phyloP scores from a whole-genome alignment of 768 basidiomycete species.

The Pisolithus microcarpus region DNA sequence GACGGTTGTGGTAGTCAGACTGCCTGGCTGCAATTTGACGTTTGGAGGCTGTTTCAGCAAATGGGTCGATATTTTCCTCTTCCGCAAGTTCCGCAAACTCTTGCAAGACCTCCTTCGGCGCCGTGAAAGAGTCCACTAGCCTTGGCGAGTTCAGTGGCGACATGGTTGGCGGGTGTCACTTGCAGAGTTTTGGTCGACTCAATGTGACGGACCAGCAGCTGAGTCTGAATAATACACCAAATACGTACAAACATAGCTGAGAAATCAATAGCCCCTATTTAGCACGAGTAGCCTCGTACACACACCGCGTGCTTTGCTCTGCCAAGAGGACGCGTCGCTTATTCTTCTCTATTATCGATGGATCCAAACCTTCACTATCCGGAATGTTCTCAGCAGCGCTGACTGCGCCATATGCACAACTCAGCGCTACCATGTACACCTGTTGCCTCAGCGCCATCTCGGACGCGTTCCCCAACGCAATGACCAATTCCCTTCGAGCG shows the following conservation, averaged over 20 bases:
- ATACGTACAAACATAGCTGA: conserved; percentile 9
- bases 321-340: conserved; percentile 8
- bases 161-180: neutral
- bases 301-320: too few relatives aligned
- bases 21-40: conserved; percentile 92
- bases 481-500: conserved; percentile 23
- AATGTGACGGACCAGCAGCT: conserved; percentile 10
- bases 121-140: conserved; percentile 87
- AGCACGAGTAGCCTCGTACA: too few relatives aligned
- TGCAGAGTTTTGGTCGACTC: neutral
- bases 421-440: conserved; percentile 18
- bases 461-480: conserved; percentile 29
- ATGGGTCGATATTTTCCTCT: conserved; percentile 86
- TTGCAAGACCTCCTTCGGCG: conserved; percentile 85
- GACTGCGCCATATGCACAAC: conserved; percentile 20
- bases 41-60: conserved; percentile 86
- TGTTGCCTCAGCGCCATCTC: conserved; percentile 27
- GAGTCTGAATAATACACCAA: conserved; percentile 28
- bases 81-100: conserved; percentile 94
- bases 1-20: conserved; percentile 89
- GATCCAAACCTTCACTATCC: conserved; percentile 9
- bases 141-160: conserved; percentile 44
- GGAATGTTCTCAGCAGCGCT: conserved; percentile 14
- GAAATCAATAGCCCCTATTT: too few relatives aligned
- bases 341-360: neutral